These are phyloP conservation scores for Arabis alpina DNA, from an alignment of 345 rosid species.

Conservation along the genomic window DNA sequence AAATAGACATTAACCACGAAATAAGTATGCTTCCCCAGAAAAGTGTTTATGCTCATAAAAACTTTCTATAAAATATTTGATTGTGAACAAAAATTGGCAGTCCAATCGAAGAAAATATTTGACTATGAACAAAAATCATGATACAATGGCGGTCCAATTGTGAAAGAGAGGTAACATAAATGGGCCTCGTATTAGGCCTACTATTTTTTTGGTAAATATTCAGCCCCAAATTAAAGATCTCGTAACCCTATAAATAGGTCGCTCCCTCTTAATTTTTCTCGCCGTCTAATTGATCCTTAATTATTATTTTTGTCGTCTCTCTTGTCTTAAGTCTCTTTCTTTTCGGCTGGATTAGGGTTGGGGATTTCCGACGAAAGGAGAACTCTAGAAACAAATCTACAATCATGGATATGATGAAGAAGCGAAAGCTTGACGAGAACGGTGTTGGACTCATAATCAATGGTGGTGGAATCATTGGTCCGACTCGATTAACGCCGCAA, in stretches of 20 bases:
- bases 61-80: no score
- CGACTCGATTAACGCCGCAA: constrained; percentile 43
- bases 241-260: background rate
- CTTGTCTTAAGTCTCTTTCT: background rate
- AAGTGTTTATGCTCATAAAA: no score
- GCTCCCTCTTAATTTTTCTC: background rate
- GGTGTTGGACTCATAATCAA: constrained; percentile 38
- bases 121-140: no score
- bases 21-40: no score
- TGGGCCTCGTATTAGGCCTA: no score
- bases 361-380: constrained; percentile 31
- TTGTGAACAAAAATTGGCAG: no score
- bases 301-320: background rate
- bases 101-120: no score
- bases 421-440: constrained; percentile 66
- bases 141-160: no score
- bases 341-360: constrained; percentile 37
- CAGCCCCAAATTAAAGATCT: background rate
- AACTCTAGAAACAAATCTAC: background rate
- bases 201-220: no score
- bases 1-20: no score
- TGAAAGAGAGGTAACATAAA: no score
- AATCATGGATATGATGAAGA: constrained; percentile 56
- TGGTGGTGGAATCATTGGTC: constrained; percentile 18
- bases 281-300: background rate